These are phyloP conservation scores for Penicillium robsamsonii DNA, from an alignment of 495 filamentous ascomycete species.

Conservation along the genomic window DNA sequence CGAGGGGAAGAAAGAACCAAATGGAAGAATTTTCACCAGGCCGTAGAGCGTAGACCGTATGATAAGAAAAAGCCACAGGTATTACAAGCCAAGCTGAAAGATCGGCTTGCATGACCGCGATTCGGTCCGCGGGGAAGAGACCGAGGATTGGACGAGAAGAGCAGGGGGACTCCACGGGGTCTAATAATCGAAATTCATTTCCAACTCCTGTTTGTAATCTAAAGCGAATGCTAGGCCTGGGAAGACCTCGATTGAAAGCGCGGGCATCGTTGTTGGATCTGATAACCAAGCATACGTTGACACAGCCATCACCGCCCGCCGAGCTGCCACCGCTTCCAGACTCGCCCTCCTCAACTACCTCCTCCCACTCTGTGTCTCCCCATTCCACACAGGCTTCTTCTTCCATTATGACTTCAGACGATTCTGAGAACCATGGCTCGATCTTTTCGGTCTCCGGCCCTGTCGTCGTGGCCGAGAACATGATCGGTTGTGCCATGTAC, in stretches of 20 bases:
- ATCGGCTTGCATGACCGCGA: conserved; percentile 8
- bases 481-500: conserved; percentile 99
- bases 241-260: conserved; percentile 59
- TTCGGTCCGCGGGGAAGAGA: conserved; percentile 8
- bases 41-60: not conserved
- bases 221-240: conserved; percentile 57
- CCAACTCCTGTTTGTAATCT: not conserved
- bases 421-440: conserved; percentile 55
- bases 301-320: conserved; percentile 39
- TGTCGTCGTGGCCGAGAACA: conserved; percentile 95
- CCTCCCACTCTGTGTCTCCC: conserved; percentile 37
- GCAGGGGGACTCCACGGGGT: conserved; percentile 13
- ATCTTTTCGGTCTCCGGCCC: conserved; percentile 64
- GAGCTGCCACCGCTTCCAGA: conserved; percentile 54
- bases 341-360: conserved; percentile 46
- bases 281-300: conserved; percentile 41
- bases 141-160: conserved; percentile 11
- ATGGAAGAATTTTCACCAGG: not conserved
- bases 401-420: conserved; percentile 61
- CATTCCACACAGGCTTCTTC: conserved; percentile 31
- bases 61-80: not conserved
- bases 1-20: not conserved
- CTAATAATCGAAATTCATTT: not conserved
- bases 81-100: conserved; percentile 1
- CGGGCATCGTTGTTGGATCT: conserved; percentile 74